A percentile compares a stretch with the other conserved stretches of the same genome.
Evolutionary conservation across 73 alveolate genomes (phyloP).

Genomic region (Blepharisma japonicum): DNA sequence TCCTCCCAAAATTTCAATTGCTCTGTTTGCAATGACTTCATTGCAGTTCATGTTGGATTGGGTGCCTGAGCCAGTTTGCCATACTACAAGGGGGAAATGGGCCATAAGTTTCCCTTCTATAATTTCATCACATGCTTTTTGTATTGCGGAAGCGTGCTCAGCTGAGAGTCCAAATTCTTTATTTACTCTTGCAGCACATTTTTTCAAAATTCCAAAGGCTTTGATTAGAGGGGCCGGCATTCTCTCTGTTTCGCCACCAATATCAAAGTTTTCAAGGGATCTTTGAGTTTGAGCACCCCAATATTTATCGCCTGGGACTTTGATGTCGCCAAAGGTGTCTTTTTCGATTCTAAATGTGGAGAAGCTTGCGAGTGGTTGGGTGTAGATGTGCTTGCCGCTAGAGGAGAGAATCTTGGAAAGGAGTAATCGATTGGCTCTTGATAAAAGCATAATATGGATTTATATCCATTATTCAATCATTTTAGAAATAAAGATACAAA

Average conservation of each 20-base stretch:
- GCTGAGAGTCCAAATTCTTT: conserved; percentile 69
- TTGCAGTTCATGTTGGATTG: conserved; percentile 96
- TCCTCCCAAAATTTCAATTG: conserved; percentile 90
- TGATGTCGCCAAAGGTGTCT: conserved; percentile 94
- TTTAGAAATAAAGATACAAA: too few species aligned
- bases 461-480: too few species aligned
- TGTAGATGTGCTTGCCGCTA: too few species aligned
- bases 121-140: conserved; percentile 95
- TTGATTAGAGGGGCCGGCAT: conserved; percentile 81
- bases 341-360: conserved; percentile 66
- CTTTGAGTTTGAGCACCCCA: conserved; percentile 99
- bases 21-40: conserved; percentile 95
- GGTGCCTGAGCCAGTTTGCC: conserved; percentile 99
- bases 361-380: too few species aligned
- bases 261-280: conserved; percentile 93
- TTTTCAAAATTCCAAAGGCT: conserved; percentile 88
- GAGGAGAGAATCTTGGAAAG: too few species aligned
- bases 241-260: conserved; percentile 87
- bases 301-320: conserved; percentile 89
- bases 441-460: too few species aligned
- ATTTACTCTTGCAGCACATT: conserved; percentile 91
- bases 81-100: conserved; percentile 96
- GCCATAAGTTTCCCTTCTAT: conserved; percentile 87
- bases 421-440: too few species aligned
- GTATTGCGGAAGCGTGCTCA: conserved; percentile 81